Evolutionary conservation across 1,139 yeast genomes (phyloP).

Genomic region (Suhomyces kunorum): DNA sequence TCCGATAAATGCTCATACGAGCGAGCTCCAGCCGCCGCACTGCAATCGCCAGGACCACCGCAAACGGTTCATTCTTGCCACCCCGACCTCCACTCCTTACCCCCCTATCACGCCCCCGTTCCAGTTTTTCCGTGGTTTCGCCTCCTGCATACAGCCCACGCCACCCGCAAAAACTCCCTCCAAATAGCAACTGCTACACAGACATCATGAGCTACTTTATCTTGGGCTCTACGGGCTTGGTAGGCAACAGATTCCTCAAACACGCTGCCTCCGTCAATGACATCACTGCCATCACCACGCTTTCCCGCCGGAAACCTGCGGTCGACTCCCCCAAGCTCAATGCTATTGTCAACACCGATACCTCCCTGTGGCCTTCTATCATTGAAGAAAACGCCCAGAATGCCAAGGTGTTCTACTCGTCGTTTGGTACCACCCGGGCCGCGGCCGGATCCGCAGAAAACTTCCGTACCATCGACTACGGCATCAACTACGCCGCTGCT

Average conservation of each 20-base stretch:
- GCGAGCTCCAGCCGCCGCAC: too few species aligned
- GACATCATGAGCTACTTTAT: slow-evolving; percentile 29
- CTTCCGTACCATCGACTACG: slow-evolving; percentile 70
- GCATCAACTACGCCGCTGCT: slow-evolving; percentile 63
- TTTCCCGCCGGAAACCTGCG: slow-evolving; percentile 44
- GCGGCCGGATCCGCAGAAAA: slow-evolving; percentile 69
- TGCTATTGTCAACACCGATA: slow-evolving; percentile 38
- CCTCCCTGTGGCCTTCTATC: slow-evolving; percentile 42
- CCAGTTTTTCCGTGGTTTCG: not conserved
- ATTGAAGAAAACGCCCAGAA: slow-evolving; percentile 20
- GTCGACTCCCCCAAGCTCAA: slow-evolving; percentile 25
- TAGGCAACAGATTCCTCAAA: slow-evolving; percentile 51
- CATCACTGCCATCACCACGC: slow-evolving; percentile 40
- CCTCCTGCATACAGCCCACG: slow-evolving; percentile 2
- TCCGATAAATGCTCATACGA: too few species aligned
- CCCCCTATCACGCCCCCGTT: not conserved
- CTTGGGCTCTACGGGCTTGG: slow-evolving; percentile 67
- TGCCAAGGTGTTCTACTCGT: slow-evolving; percentile 50
- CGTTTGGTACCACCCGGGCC: slow-evolving; percentile 74
- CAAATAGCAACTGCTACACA: not conserved
- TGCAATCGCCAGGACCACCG: too few species aligned
- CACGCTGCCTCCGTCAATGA: slow-evolving; percentile 32
- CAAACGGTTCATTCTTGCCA: too few species aligned
- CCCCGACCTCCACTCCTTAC: not conserved
- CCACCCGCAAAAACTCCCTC: too few species aligned